Percentiles rank a stretch among this genome's conserved stretches.
Evolutionary conservation across 2,329 filamentous ascomycete genomes (phyloP).

Genomic region (Blumeria graminis): DNA sequence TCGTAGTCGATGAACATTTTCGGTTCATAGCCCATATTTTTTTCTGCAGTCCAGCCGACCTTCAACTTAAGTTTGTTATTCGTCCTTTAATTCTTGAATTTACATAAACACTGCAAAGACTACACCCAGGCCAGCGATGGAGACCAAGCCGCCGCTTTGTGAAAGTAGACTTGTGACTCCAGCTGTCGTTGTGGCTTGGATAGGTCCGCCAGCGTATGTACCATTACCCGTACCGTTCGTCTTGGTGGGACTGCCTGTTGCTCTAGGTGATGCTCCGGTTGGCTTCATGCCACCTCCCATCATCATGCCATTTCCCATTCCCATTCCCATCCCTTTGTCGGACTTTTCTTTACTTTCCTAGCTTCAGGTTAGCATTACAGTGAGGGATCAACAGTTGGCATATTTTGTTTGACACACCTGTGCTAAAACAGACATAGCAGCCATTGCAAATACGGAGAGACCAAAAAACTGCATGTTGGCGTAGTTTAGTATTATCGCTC

Average conservation of each 20-base stretch:
- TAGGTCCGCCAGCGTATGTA: constrained; percentile 10
- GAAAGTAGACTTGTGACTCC: constrained; percentile 8
- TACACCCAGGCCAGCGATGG: constrained; percentile 12
- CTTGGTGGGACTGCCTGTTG: background rate
- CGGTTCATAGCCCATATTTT: too few species aligned
- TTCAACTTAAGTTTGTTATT: too few species aligned
- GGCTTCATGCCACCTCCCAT: background rate
- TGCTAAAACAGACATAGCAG: background rate
- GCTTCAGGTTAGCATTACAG: background rate
- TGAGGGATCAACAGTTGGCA: background rate
- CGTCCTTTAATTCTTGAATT: background rate
- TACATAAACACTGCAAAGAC: constrained; percentile 15
- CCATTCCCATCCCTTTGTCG: background rate
- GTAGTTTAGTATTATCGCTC: too few species aligned
- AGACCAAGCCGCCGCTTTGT: constrained; percentile 11
- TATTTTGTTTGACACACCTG: background rate
- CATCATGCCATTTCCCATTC: background rate
- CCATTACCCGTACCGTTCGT: constrained; percentile 3
- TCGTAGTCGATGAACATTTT: too few species aligned
- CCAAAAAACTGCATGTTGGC: background rate
- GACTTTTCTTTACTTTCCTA: background rate
- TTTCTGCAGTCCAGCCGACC: too few species aligned
- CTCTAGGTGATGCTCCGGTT: background rate
- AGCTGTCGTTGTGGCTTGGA: constrained; percentile 6
- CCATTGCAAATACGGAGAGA: background rate